Base-by-base conservation (phyloP, 164 flowering plant species). In the Vitis rotundifolia region DNA sequence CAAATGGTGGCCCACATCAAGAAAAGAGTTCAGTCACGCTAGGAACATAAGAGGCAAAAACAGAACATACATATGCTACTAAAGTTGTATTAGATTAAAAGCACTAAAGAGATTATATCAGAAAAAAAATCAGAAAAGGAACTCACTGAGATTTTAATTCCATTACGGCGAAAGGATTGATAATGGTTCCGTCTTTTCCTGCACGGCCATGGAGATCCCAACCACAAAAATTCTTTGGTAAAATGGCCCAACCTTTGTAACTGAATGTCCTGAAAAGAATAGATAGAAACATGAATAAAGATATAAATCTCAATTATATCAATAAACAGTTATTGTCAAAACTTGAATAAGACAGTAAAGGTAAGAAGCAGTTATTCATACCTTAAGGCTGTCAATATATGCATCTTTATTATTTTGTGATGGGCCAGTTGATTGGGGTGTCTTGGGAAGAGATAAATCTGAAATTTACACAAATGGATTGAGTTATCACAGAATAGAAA, bases 121-220 rank as follows among this genome's bases (percentile, higher is more conserved):
- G 12, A 47, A 13, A 29, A 18, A 44, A 15, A 13, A 8, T 10
- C 18, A 6, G 22, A 3, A 61, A 28, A 16, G 26, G 8, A 22
- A 83, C 97, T 88, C 70, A 94, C 97, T 26, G 93, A 86, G 29
- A 94, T 82, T 72, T 74, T 71, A 66, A 88, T 76, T 29, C 94
- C 96, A 76, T 85, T 90, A 26, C 94, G 85, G 62, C 61, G 44
- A 73, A 89, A 94, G 2, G 98, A 85, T n/a, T 71, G 68, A 67
- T 85, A 94, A 66, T 91, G 98, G 71, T 66, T 88, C 54, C 90
- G 76, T 14, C 74, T 86, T 75, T 90, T 90, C 70, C 81, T 76
- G 67, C 92, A 86, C 1, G 79, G 87, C 89, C 84, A 87, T 8
- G 91, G 49, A 65, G 85, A 77, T 65, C 98, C 98, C 67, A 89